phyloP scores from a whole-genome alignment of 305 asterid genomes.

The Caryopteris hybrid region DNA sequence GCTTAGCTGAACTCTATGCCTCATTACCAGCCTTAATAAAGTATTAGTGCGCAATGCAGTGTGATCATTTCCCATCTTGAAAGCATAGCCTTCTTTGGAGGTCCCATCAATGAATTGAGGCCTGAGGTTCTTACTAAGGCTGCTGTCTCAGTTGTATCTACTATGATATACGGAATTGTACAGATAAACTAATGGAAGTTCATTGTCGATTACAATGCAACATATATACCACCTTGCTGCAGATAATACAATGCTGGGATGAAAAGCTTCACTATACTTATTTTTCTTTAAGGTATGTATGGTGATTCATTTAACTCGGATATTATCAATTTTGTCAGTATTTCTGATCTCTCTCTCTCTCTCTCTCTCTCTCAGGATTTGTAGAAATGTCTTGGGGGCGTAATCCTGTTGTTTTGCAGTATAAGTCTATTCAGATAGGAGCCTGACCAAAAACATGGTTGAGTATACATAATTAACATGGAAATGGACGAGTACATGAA shows the following conservation, averaged over 20 bases:
- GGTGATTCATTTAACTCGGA: conserved; percentile 4
- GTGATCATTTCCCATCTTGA: conserved; percentile 15
- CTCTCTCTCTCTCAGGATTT: conserved; percentile 7
- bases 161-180: neutral
- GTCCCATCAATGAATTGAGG: conserved; percentile 1
- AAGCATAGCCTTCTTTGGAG: conserved; percentile 3
- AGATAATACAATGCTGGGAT: neutral
- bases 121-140: conserved; percentile 16
- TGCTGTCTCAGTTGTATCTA: conserved; percentile 2
- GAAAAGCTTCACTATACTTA: neutral
- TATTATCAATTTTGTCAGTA: neutral
- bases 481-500: neutral
- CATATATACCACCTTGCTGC: neutral
- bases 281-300: conserved; percentile 23
- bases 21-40: conserved; percentile 79
- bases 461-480: neutral
- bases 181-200: neutral
- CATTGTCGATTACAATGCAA: neutral
- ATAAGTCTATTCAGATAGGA: neutral
- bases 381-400: neutral
- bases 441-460: neutral
- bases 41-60: conserved; percentile 41
- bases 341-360: neutral
- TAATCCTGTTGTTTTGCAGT: neutral
- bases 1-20: conserved; percentile 82